These are phyloP conservation scores for Pilasporangium apinafurcum DNA, from an alignment of 352 stramenopile species.

Conservation along the genomic window DNA sequence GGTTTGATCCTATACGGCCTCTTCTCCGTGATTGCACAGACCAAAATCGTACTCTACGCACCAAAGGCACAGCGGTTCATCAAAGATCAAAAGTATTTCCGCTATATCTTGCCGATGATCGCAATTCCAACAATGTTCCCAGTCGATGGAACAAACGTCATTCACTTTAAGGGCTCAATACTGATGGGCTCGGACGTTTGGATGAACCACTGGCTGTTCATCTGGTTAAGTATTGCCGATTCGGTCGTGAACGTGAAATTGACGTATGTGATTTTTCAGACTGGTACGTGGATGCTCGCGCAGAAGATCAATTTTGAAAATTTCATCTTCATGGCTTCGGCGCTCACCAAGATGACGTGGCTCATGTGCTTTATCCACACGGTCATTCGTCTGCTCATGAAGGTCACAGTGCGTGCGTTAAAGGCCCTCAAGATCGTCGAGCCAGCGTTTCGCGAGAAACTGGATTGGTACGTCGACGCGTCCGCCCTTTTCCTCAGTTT, in stretches of 20 bases:
- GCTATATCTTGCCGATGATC: slow-evolving; percentile 5
- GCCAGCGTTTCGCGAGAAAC: background rate
- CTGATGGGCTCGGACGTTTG: slow-evolving; percentile 30
- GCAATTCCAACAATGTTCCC: slow-evolving; percentile 1
- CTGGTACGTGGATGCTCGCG: slow-evolving; percentile 25
- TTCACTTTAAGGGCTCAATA: slow-evolving; percentile 13
- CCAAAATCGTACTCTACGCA: slow-evolving; percentile 2
- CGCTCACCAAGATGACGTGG: slow-evolving; percentile 24
- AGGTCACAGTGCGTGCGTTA: slow-evolving; percentile 6
- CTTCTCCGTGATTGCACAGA: background rate
- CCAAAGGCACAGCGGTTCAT: background rate
- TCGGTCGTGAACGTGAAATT: slow-evolving; percentile 18
- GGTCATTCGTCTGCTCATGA: slow-evolving; percentile 4
- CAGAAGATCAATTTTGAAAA: slow-evolving; percentile 15
- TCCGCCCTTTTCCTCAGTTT: slow-evolving; percentile 16
- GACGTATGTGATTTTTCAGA: slow-evolving; percentile 22
- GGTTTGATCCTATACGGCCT: slow-evolving; percentile 9
- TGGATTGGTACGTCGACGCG: slow-evolving; percentile 16
- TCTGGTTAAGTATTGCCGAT: slow-evolving; percentile 25
- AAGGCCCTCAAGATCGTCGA: too few species aligned
- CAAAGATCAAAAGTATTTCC: background rate
- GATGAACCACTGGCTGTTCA: slow-evolving; percentile 44
- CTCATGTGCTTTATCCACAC: slow-evolving; percentile 23
- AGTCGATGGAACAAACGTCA: slow-evolving; percentile 1
- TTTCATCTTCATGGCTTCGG: slow-evolving; percentile 27